These are phyloP conservation scores for Aspergillus sp. DNA, from an alignment of 2,329 filamentous ascomycete genomes.

Conservation along the genomic window DNA sequence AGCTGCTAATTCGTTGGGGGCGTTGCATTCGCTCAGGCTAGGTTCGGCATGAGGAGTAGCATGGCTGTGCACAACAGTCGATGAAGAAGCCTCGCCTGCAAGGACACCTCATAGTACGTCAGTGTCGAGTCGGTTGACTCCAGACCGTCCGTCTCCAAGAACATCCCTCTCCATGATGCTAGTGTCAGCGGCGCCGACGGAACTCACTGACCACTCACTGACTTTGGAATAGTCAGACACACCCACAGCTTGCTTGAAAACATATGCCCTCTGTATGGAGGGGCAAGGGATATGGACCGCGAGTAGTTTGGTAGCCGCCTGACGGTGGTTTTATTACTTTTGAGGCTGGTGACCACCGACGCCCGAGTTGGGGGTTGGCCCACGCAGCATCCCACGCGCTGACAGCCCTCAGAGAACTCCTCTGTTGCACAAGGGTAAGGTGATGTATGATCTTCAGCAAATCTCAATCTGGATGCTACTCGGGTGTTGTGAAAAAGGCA, in stretches of 20 bases:
- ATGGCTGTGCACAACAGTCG: constrained; percentile 13
- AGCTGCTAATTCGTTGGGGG: constrained; percentile 1
- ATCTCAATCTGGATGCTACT: constrained; percentile 12
- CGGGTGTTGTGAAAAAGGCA: constrained; percentile 11
- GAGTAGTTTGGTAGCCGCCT: constrained; percentile 12
- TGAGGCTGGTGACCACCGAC: constrained; percentile 21
- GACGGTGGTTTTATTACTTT: constrained; percentile 14
- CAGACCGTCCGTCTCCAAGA: constrained; percentile 18
- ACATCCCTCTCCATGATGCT: constrained; percentile 14
- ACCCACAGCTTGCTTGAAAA: constrained; percentile 16
- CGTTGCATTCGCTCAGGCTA: constrained; percentile 10
- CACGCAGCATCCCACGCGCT: constrained; percentile 24
- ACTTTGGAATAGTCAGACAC: constrained; percentile 14
- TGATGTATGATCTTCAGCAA: constrained; percentile 19
- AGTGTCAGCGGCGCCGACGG: constrained; percentile 15
- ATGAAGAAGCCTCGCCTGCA: constrained; percentile 15
- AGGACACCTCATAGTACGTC: constrained; percentile 24
- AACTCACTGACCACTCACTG: constrained; percentile 18
- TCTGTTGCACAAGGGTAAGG: constrained; percentile 19
- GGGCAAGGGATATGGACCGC: not conserved
- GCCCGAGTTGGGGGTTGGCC: constrained; percentile 17
- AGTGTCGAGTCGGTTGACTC: constrained; percentile 11
- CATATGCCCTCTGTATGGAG: constrained; percentile 12
- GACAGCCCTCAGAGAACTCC: constrained; percentile 4
- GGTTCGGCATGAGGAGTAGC: constrained; percentile 7